Evolutionary conservation across 495 filamentous ascomycete species (phyloP).

Genomic region (Entonaema liquescens): DNA sequence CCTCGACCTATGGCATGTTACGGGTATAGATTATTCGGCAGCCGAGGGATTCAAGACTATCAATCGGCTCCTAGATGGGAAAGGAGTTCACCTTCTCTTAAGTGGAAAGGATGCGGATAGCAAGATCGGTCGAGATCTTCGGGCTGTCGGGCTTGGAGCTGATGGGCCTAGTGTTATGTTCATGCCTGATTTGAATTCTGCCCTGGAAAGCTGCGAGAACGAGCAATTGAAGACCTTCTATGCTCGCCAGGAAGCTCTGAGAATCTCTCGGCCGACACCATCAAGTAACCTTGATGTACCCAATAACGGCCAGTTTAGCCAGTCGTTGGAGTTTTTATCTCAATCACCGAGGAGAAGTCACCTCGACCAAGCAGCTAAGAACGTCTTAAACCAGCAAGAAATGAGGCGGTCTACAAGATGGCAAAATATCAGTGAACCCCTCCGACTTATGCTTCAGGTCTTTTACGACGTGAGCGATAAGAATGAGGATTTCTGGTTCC

Average conservation of each 20-base stretch:
- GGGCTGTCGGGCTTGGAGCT: constrained; percentile 79
- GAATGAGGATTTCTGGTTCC: constrained; percentile 95
- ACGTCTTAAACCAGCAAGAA: constrained; percentile 69
- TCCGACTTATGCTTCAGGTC: constrained; percentile 89
- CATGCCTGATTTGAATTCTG: constrained; percentile 90
- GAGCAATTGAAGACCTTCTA: constrained; percentile 90
- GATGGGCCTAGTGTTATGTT: constrained; percentile 73
- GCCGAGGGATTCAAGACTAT: constrained; percentile 94
- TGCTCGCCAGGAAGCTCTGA: constrained; percentile 58
- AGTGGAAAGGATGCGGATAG: constrained; percentile 78
- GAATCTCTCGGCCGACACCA: constrained; percentile 48
- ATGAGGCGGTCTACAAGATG: constrained; percentile 64
- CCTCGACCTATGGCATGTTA: constrained; percentile 88
- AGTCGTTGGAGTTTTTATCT: constrained; percentile 58
- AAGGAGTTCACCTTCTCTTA: constrained; percentile 79
- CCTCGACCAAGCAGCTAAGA: constrained; percentile 79
- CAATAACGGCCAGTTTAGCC: constrained; percentile 26
- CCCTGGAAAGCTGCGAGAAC: constrained; percentile 94
- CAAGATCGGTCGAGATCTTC: constrained; percentile 77
- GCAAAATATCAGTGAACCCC: constrained; percentile 85
- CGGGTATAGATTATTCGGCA: constrained; percentile 93
- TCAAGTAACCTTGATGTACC: constrained; percentile 65
- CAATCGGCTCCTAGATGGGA: constrained; percentile 77
- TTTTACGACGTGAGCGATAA: constrained; percentile 85
- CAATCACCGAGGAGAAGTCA: constrained; percentile 82